Evolutionary conservation across 108 stramenopile species (phyloP).

Genomic region (Parmales sp.): DNA sequence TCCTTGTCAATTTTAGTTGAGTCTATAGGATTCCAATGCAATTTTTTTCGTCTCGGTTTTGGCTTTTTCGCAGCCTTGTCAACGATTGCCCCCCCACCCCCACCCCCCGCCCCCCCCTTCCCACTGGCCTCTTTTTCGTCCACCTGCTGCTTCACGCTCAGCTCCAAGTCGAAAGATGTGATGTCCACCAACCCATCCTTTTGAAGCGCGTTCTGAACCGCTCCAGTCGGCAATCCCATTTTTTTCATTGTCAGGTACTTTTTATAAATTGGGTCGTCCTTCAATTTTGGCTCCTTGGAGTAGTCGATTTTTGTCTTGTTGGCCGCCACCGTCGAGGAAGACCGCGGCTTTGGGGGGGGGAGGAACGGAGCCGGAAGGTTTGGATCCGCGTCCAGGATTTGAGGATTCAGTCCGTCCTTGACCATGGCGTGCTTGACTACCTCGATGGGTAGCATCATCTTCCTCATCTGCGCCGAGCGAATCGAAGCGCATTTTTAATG

Average conservation of each 20-base stretch:
- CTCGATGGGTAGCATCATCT: slow-evolving; percentile 69
- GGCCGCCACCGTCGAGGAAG: slow-evolving; percentile 25
- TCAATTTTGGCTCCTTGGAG: slow-evolving; percentile 41
- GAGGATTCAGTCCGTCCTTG: slow-evolving; percentile 51
- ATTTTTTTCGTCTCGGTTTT: slow-evolving; percentile 65
- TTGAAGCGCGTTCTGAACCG: slow-evolving; percentile 50
- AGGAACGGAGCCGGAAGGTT: slow-evolving; percentile 29
- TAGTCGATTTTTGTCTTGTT: neutral
- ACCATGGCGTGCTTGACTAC: slow-evolving; percentile 56
- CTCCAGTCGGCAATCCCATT: slow-evolving; percentile 62
- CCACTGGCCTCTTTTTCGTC: neutral
- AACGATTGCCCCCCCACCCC: slow-evolving; percentile 24
- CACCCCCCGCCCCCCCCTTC: no score
- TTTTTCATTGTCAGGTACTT: slow-evolving; percentile 71
- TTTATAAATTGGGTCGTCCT: slow-evolving; percentile 58
- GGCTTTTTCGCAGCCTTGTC: slow-evolving; percentile 24
- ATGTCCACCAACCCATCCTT: slow-evolving; percentile 55
- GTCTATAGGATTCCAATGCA: slow-evolving; percentile 80
- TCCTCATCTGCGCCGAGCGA: slow-evolving; percentile 67
- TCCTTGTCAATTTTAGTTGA: slow-evolving; percentile 48
- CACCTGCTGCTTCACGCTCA: slow-evolving; percentile 34
- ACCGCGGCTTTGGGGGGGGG: slow-evolving; percentile 17
- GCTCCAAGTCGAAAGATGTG: slow-evolving; percentile 65
- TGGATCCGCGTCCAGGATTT: slow-evolving; percentile 51
- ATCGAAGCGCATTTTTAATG: no score